Conservation (phyloP, 2,329 filamentous ascomycete species). For the Mariannaea sp. region DNA sequence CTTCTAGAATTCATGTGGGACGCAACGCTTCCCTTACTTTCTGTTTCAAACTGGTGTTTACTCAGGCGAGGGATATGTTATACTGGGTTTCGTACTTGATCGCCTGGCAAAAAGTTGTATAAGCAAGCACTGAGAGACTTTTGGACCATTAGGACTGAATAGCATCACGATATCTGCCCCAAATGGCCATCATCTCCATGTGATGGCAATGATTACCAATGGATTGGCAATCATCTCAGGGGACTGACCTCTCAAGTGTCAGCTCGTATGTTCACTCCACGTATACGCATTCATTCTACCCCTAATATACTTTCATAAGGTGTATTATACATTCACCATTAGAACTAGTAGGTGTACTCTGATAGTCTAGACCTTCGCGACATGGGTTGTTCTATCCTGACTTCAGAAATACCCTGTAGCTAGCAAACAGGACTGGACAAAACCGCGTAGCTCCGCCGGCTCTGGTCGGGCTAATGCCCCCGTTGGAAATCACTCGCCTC, state of each 20-base stretch:
- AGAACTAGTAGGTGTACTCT: conserved; percentile 28
- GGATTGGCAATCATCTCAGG: conserved; percentile 16
- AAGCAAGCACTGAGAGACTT: conserved; percentile 15
- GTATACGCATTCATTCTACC: neutral
- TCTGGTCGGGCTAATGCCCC: conserved; percentile 26
- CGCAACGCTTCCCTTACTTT: conserved; percentile 15
- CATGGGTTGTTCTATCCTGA: conserved; percentile 29
- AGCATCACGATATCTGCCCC: conserved; percentile 9
- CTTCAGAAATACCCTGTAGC: conserved; percentile 22
- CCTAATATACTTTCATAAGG: neutral
- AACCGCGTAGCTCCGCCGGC: conserved; percentile 27
- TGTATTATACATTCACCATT: neutral
- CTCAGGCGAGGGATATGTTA: conserved; percentile 29
- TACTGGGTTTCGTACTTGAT: conserved; percentile 22
- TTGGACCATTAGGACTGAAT: neutral
- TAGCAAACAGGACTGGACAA: conserved; percentile 26
- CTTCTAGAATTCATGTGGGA: conserved; percentile 21
- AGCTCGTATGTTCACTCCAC: conserved; percentile 24
- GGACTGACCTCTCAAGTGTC: conserved; percentile 24
- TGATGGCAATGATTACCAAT: conserved; percentile 9
- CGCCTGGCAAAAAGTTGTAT: conserved; percentile 22
- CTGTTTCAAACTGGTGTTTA: conserved; percentile 25
- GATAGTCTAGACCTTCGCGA: conserved; percentile 21
- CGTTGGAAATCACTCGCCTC: conserved; percentile 32
- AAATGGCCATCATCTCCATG: conserved; percentile 17